Evolutionary conservation across 495 filamentous ascomycete species (phyloP), one percentile per base, ranked within the genome.

Genomic region (Penicillium maclennaniae): DNA sequence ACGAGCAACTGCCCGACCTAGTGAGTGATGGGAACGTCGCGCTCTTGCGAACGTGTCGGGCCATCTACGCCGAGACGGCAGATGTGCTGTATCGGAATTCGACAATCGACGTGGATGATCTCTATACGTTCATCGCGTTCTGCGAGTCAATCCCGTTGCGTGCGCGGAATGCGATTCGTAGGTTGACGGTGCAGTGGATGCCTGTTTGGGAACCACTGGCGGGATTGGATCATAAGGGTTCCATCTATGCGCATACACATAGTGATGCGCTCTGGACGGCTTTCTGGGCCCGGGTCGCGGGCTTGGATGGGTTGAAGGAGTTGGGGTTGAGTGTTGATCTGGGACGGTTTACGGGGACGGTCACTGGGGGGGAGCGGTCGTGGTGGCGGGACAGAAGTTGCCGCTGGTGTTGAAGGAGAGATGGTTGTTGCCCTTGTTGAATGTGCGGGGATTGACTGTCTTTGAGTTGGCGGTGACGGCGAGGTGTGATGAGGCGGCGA

Each of bases 41-140:
- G 4, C 66, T 79, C 10, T 68, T 78, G 7, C 66, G 60, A 6
- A 73, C 71, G 47, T 75, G 75, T 54, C 69, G 67, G 8, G 54
- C 66, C 25, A 65, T 78, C 56, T 72, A 78, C 62, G 55, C 59
- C 60, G 75, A 79, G 51, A 56, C 72, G 5, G 56, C 65, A 16
- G 26, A 54, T 5, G 46, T 67, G 12, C 64, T 72, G 8, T 77
- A 77, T 56, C 37, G 31, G 25, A 51, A 51, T 36, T 36, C 58
- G 3, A 53, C 50, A 38, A 73, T 74, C 48, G 73, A 76, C 49
- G 63, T 71, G 2, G 73, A 76, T 47, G 73, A 76, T 55, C 60
- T 76, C 1, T 64, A 69, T 47, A 74, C 73, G 25, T 72, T 74
- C 47, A 61, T 74, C 43, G 70, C 73, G 1, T 76, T 76, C 53